Base-by-base conservation (phyloP, 2,329 filamentous ascomycete species). In the Fusarium torulosum region DNA sequence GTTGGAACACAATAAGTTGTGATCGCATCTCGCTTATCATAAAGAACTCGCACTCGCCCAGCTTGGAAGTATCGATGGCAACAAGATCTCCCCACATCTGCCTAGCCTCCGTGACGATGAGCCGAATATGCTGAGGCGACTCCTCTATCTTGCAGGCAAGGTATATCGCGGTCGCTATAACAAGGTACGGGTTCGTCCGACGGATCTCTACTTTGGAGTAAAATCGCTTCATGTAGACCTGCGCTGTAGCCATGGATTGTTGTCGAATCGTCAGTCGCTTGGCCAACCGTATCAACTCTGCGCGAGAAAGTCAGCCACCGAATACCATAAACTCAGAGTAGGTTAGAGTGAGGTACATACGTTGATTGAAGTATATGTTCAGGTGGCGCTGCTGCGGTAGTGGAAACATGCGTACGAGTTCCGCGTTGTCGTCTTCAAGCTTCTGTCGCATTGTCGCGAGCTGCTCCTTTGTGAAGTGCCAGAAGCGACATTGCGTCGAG, bases 101-200 rank as follows among this genome's bases (percentile, higher is more conserved):
- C 33, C 93, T 89, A 5, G 94, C 93, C 78, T 99, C 96, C 45
- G 89, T 90, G 13, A 96, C 90, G 59, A 99, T 90, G 67, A 97
- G 87, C 29, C 96, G 88, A 74, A 99, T 98, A 78, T 99, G 96
- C 78, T 98, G 95, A 4, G 96, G 96, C 50, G 90, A 94, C 79
- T 99, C 96, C 78, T 99, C 96, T 88, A 97, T 97, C 81, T 99
- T 99, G 82, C 94, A 97, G 20, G 96, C 94, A 35, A 99, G 84
- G 78, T 99, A 99, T 63, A 98, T 86, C 7, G 95, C 92, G 2
- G 96, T 98, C n/a, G 94, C 91, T 68, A 97, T 86, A 59, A 98
- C 89, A 35, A 98, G 88, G 76, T 97, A 97, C 6, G 95, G 94
- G 73, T 98, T 99, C 46, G 94, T 97, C 66, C 91, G 89, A 58